Evolutionary conservation across 2,329 filamentous ascomycete species (phyloP).

Genomic region (Alternaria longipes): DNA sequence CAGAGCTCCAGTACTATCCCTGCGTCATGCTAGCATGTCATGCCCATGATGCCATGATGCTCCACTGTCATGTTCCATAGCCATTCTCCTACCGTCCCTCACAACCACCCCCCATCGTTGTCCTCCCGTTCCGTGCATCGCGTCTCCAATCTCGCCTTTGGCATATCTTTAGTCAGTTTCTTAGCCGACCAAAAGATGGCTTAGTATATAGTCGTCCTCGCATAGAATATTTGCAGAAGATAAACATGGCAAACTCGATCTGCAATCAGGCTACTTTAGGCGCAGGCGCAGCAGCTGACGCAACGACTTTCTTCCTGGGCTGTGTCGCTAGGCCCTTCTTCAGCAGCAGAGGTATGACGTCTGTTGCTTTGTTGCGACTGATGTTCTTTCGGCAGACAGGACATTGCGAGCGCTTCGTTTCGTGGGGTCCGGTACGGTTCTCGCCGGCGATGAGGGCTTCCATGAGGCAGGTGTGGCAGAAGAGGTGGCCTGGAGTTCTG

Average conservation of each 20-base stretch:
- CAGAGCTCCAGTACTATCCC: too few relatives aligned
- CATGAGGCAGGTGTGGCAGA: constrained; percentile 70
- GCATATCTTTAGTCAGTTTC: neutral
- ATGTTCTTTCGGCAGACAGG: constrained; percentile 59
- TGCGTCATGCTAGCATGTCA: too few relatives aligned
- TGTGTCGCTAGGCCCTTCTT: constrained; percentile 52
- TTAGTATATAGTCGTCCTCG: constrained; percentile 3
- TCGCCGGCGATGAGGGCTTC: constrained; percentile 67
- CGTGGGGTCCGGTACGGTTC: constrained; percentile 56
- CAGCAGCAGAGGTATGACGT: constrained; percentile 55
- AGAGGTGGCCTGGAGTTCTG: constrained; percentile 63
- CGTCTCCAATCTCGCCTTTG: neutral
- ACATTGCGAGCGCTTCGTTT: constrained; percentile 56
- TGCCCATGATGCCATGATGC: neutral
- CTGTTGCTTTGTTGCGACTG: constrained; percentile 50
- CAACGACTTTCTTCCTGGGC: constrained; percentile 37
- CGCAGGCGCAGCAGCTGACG: constrained; percentile 10
- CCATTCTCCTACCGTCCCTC: neutral
- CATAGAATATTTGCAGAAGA: neutral
- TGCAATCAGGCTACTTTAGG: constrained; percentile 33
- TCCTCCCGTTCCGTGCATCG: neutral
- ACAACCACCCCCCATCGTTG: neutral
- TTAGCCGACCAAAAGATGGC: neutral
- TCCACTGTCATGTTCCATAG: too few relatives aligned
- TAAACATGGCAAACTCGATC: constrained; percentile 23